A percentile compares a stretch with the other conserved stretches of the same genome.
Conservation (phyloP, 306 rosid genomes). For the Crataegus laevigata region DNA sequence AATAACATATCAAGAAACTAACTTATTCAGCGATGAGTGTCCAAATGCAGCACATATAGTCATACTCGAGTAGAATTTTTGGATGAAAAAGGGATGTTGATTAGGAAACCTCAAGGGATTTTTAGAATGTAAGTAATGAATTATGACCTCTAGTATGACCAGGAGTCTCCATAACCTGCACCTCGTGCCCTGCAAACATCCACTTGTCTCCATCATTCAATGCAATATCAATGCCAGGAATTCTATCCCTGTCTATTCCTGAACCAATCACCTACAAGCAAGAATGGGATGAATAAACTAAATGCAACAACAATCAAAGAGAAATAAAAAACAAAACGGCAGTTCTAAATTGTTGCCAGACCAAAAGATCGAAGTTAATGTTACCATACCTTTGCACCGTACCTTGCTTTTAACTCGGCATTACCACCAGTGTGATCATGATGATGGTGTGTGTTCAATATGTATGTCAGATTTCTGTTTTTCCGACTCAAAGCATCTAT, state of each 20-base stretch:
- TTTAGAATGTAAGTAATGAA: conserved; percentile 14
- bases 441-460: conserved; percentile 90
- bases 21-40: background rate
- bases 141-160: conserved; percentile 81
- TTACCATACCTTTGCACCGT: conserved; percentile 77
- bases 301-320: background rate
- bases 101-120: background rate
- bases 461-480: conserved; percentile 84
- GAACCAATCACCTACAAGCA: conserved; percentile 77
- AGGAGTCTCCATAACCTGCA: conserved; percentile 76
- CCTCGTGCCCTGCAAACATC: conserved; percentile 99
- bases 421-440: conserved; percentile 91
- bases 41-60: background rate
- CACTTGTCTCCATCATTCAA: conserved; percentile 90
- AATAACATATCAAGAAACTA: background rate
- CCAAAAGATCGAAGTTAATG: background rate
- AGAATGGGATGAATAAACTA: background rate
- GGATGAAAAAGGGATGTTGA: background rate
- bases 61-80: background rate
- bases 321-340: background rate
- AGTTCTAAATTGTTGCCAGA: background rate
- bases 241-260: conserved; percentile 57
- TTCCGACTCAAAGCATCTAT: conserved; percentile 71
- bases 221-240: conserved; percentile 75
- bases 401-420: conserved; percentile 79